Base-by-base conservation (phyloP, 306 rosid genomes). In the Lablab purpureus region DNA sequence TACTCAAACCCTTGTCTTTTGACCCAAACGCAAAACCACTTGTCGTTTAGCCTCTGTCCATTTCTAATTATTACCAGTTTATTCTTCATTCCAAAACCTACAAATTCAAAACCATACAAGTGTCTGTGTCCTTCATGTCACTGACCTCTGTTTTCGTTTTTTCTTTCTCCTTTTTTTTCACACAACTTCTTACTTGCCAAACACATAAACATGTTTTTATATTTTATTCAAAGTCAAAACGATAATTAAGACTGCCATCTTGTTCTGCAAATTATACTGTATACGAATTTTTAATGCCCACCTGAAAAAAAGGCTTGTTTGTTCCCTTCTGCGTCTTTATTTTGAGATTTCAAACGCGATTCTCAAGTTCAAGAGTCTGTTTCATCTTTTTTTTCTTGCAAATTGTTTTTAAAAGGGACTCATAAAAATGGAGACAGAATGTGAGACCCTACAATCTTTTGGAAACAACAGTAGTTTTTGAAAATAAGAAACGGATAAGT, bases 151-250 rank as follows among this genome's bases (percentile, higher is more conserved):
- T 32, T 32, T 32, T 32, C 36, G 7, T 32, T 0, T 0, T 32
- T 32, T 0, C 6, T 34, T 32, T 32, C 37, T 6, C 6, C 6
- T 6, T 34, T 6, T 34, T 34, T 34, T 32, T 32, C 36, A 32
- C 36, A 32, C 7, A 32, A 5, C 52, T 50, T 62, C 51, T n/a
- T 21, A 34, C 21, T 76, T 4, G 12, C 27, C 62, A 13, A 45
- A 55, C 46, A 62, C 49, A 75, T 17, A 34, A 81, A 74, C 80
- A 56, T 46, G 76, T 15, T 41, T 59, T 58, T 47, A 23, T 22
- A 32, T 73, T 36, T 45, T 3, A 56, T 32, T 59, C 1, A 23
- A 74, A 81, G 47, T 62, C 60, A 59, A 74, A 60, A 46, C 60
- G 49, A 67, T 18, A n/a, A n/a, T n/a, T n/a, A 12, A 19, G 23